phyloP scores from a whole-genome alignment of 768 basidiomycete species.

The Phylloporus sp. region DNA sequence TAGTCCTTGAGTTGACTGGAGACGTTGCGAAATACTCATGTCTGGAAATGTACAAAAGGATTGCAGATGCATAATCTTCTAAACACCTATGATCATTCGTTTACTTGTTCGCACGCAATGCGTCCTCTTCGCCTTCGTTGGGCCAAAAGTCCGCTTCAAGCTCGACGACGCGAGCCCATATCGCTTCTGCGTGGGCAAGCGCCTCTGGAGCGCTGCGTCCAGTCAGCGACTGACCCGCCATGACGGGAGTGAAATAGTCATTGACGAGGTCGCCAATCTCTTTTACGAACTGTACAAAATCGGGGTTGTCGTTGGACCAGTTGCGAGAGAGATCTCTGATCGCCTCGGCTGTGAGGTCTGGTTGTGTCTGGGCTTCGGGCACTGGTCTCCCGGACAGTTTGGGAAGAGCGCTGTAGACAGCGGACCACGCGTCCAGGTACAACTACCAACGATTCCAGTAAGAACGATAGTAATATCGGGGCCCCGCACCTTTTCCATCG shows the following conservation, averaged over 20 bases:
- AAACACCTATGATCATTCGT: neutral
- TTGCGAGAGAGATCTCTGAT: conserved; percentile 50
- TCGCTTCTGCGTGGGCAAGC: conserved; percentile 38
- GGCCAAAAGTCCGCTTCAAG: conserved; percentile 64
- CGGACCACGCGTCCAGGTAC: conserved; percentile 65
- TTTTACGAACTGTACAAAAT: conserved; percentile 51
- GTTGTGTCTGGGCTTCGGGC: neutral
- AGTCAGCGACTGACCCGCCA: conserved; percentile 27
- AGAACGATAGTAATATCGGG: no score
- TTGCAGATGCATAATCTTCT: neutral
- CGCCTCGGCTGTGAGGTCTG: conserved; percentile 24
- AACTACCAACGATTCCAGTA: conserved; percentile 38
- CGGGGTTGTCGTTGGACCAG: conserved; percentile 48
- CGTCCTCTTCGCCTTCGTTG: conserved; percentile 33
- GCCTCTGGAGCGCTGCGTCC: conserved; percentile 7
- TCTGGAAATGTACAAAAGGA: neutral
- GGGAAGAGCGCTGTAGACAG: conserved; percentile 31
- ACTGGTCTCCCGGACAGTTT: neutral
- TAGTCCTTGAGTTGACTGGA: no score
- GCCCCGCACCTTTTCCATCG: conserved; percentile 62
- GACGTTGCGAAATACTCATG: no score
- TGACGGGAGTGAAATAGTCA: conserved; percentile 30
- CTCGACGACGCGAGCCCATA: conserved; percentile 56
- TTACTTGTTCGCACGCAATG: conserved; percentile 1
- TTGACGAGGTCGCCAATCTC: conserved; percentile 46